A percentile compares a stretch with the other conserved stretches of the same genome.
Conservation (phyloP, 371 early-diverging fungal genomes). For the Mortierella sp. region DNA sequence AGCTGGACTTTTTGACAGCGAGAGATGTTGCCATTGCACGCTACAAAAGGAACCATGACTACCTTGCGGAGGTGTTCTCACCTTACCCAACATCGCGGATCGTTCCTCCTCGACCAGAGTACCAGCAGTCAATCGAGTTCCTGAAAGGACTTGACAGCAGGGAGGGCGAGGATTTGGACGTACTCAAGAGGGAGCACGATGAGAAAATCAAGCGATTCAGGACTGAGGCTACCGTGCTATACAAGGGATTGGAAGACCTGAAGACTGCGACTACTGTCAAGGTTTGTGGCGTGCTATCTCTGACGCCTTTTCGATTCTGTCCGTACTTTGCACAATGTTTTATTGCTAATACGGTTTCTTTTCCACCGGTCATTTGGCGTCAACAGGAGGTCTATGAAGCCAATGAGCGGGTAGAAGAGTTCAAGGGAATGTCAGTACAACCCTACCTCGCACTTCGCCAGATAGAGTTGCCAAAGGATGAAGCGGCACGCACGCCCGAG, state of each 20-base stretch:
- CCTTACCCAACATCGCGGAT: slow-evolving; percentile 66
- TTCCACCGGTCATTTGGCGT: not conserved
- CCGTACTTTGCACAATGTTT: not conserved
- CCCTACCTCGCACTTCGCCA: slow-evolving; percentile 37
- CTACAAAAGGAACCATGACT: slow-evolving; percentile 85
- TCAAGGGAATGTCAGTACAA: slow-evolving; percentile 36
- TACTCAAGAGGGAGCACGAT: slow-evolving; percentile 50
- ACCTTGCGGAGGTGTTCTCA: slow-evolving; percentile 80
- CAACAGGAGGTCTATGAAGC: slow-evolving; percentile 40
- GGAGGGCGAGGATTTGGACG: slow-evolving; percentile 34
- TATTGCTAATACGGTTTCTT: not conserved
- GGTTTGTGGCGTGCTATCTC: slow-evolving; percentile 30
- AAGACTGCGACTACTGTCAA: slow-evolving; percentile 58
- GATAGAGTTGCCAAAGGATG: slow-evolving; percentile 40
- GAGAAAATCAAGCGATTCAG: slow-evolving; percentile 55
- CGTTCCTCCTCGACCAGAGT: slow-evolving; percentile 13
- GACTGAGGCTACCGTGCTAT: slow-evolving; percentile 57
- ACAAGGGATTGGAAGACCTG: slow-evolving; percentile 56
- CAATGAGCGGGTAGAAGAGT: slow-evolving; percentile 38
- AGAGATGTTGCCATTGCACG: slow-evolving; percentile 81
- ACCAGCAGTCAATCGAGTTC: slow-evolving; percentile 18
- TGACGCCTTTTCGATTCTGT: not conserved
- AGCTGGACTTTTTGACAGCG: slow-evolving; percentile 73
- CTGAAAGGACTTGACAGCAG: slow-evolving; percentile 47
- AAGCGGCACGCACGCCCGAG: slow-evolving; percentile 34